A percentile compares a stretch with the other conserved stretches of the same genome.
Conservation (phyloP, 345 rosid genomes). For the Eucalyptus caleyi region DNA sequence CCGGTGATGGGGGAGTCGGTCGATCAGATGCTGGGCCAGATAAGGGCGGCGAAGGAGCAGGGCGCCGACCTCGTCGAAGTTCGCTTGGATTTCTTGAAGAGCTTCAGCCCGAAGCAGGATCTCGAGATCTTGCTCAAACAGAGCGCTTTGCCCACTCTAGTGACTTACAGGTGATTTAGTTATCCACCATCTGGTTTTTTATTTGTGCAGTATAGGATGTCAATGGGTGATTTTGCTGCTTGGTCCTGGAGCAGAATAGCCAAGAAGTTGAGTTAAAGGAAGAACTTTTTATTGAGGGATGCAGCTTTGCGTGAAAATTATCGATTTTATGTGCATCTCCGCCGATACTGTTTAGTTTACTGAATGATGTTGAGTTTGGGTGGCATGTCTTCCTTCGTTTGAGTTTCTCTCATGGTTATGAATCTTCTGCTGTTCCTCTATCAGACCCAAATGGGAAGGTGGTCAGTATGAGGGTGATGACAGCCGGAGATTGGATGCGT, state of each 20-base stretch:
- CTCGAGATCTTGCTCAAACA: conserved; percentile 36
- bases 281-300: not conserved
- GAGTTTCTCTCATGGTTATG: not conserved
- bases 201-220: not conserved
- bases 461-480: conserved; percentile 52
- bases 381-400: not conserved
- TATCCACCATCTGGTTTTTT: not conserved
- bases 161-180: conserved; percentile 33
- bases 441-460: conserved; percentile 59
- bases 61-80: conserved; percentile 56
- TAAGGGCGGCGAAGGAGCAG: conserved; percentile 27
- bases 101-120: conserved; percentile 31
- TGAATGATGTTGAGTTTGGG: not conserved
- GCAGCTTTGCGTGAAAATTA: not conserved
- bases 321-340: not conserved
- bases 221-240: not conserved
- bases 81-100: conserved; percentile 43
- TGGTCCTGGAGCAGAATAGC: not conserved
- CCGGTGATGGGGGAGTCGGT: conserved; percentile 50
- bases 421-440: not conserved
- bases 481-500: conserved; percentile 18
- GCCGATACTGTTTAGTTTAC: not conserved
- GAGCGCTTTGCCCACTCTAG: conserved; percentile 42
- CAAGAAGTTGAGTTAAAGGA: not conserved
- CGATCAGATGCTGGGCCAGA: conserved; percentile 28